phyloP scores from a whole-genome alignment of 2,329 filamentous ascomycete genomes.

The Fusarium dlaminii region DNA sequence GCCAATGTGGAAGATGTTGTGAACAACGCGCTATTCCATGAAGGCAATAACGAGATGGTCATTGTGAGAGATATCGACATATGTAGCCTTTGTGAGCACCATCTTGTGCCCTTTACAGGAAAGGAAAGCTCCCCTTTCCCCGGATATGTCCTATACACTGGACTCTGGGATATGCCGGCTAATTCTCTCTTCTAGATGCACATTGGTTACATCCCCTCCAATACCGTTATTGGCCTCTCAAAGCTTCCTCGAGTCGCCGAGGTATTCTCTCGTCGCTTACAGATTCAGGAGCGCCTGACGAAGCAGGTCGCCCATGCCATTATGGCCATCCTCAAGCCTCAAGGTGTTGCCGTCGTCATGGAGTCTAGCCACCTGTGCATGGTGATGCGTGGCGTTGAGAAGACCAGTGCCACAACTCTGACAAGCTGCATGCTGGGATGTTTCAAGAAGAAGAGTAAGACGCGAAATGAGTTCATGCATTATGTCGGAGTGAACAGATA shows the following conservation, averaged over 20 bases:
- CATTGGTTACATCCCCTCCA: slow-evolving; percentile 94
- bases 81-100: slow-evolving; percentile 85
- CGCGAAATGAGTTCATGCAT: slow-evolving; percentile 93
- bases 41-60: slow-evolving; percentile 95
- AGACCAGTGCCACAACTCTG: slow-evolving; percentile 87
- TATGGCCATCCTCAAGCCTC: slow-evolving; percentile 90
- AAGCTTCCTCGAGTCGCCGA: slow-evolving; percentile 96
- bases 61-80: slow-evolving; percentile 98
- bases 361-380: slow-evolving; percentile 97
- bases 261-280: slow-evolving; percentile 92
- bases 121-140: slow-evolving; percentile 67
- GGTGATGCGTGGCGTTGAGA: slow-evolving; percentile 98
- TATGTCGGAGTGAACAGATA: slow-evolving; percentile 69
- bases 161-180: neutral
- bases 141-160: neutral
- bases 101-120: slow-evolving; percentile 93
- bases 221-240: slow-evolving; percentile 92
- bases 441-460: slow-evolving; percentile 92
- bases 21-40: slow-evolving; percentile 93
- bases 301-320: slow-evolving; percentile 96
- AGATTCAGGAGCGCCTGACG: slow-evolving; percentile 95
- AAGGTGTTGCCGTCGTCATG: slow-evolving; percentile 98
- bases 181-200: slow-evolving; percentile 75
- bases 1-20: slow-evolving; percentile 91
- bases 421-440: slow-evolving; percentile 98